Conservation (phyloP, 1,139 yeast species). For the Candida tropicalis region DNA sequence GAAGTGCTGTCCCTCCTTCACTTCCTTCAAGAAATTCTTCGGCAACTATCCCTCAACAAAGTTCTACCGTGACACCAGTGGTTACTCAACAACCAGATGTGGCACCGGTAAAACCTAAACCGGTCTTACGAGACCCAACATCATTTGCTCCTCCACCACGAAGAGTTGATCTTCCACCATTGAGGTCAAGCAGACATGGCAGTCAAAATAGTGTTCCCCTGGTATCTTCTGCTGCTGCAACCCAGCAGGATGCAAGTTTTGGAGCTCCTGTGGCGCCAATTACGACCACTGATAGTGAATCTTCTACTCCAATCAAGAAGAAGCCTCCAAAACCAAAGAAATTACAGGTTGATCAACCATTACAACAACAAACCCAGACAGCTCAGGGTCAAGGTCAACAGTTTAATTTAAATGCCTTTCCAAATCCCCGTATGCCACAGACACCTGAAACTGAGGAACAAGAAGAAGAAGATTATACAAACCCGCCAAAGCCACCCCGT, state of each 20-base stretch:
- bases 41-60: conserved; percentile 1
- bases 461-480: conserved; percentile 6
- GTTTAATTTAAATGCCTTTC: conserved; percentile 11
- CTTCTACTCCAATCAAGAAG: conserved; percentile 8
- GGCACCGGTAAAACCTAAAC: conserved; percentile 17
- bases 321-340: conserved; percentile 18
- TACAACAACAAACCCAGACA: too few relatives aligned
- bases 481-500: conserved; percentile 16
- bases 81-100: conserved; percentile 3
- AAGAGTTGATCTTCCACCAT: conserved; percentile 22
- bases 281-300: not conserved
- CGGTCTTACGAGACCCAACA: conserved; percentile 40
- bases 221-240: conserved; percentile 2
- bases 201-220: conserved; percentile 10
- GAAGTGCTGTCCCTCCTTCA: conserved; percentile 6
- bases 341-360: conserved; percentile 5
- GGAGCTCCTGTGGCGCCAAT: conserved; percentile 12
- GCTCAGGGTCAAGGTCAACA: not conserved
- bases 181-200: conserved; percentile 15
- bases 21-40: conserved; percentile 9
- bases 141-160: conserved; percentile 48
- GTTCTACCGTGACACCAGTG: conserved; percentile 3
- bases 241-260: conserved; percentile 27
- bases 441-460: too few relatives aligned
- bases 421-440: conserved; percentile 20